These are phyloP conservation scores for California macrophylla DNA, from an alignment of 441 rosid genomes.

Conservation along the genomic window DNA sequence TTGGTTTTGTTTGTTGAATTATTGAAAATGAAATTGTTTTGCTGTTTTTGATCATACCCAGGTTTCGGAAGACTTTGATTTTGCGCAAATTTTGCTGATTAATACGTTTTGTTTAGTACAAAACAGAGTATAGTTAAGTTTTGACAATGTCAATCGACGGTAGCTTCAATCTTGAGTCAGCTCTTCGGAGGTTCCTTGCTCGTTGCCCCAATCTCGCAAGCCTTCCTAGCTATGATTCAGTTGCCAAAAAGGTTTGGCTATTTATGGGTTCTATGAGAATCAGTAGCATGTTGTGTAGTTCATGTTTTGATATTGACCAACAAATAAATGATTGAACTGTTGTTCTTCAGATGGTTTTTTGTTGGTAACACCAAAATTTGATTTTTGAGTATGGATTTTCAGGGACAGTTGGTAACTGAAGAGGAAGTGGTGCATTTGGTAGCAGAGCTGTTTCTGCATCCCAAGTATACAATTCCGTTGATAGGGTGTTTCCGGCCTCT, in stretches of 20 bases:
- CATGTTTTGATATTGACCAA: too few relatives aligned
- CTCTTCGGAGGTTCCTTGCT: slow-evolving; percentile 48
- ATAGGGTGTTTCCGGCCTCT: slow-evolving; percentile 62
- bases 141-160: slow-evolving; percentile 57
- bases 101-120: not conserved
- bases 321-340: too few relatives aligned
- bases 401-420: slow-evolving; percentile 24
- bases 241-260: slow-evolving; percentile 25
- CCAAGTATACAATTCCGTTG: slow-evolving; percentile 56
- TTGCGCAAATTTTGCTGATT: not conserved
- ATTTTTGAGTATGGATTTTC: not conserved
- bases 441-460: slow-evolving; percentile 61
- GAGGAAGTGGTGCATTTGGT: slow-evolving; percentile 49
- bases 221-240: slow-evolving; percentile 27
- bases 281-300: not conserved
- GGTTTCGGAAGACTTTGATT: not conserved
- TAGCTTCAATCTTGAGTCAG: slow-evolving; percentile 49
- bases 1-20: not conserved
- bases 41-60: not conserved
- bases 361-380: not conserved
- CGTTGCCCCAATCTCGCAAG: slow-evolving; percentile 54
- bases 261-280: not conserved
- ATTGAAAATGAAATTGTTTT: not conserved
- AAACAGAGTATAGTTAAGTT: not conserved
- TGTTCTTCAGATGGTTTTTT: not conserved